Percentiles rank a stretch among this genome's conserved stretches.
Conservation (phyloP, 768 basidiomycete species). For the Fomitopsis pulvina region DNA sequence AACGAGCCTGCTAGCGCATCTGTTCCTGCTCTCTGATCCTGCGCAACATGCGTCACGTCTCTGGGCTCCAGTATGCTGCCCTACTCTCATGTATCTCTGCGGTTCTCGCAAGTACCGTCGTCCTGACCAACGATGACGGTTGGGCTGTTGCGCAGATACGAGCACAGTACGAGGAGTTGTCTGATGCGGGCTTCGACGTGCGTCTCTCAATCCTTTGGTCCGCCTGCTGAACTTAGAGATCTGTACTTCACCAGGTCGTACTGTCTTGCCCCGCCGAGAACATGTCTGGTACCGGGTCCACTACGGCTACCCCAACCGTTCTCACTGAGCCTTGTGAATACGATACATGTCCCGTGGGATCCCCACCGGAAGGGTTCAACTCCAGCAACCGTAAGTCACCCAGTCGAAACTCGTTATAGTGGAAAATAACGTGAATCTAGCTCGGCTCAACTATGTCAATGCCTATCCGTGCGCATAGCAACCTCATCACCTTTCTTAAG, state of each 20-base stretch:
- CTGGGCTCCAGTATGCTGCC: neutral
- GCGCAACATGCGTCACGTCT: neutral
- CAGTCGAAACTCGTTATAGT: neutral
- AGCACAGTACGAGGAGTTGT: constrained; percentile 21
- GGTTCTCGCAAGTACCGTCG: constrained; percentile 10
- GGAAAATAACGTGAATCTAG: constrained; percentile 6
- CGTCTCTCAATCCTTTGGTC: neutral
- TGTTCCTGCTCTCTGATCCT: neutral
- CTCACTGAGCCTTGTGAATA: constrained; percentile 27
- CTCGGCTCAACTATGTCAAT: constrained; percentile 29
- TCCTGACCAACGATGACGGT: constrained; percentile 26
- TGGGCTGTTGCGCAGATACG: constrained; percentile 28
- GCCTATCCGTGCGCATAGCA: constrained; percentile 23
- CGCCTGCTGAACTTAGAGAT: neutral
- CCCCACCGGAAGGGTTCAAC: constrained; percentile 25
- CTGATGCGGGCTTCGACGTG: constrained; percentile 21
- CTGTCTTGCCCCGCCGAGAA: constrained; percentile 27
- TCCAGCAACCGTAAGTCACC: constrained; percentile 4
- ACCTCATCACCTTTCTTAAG: neutral
- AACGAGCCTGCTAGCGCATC: no score
- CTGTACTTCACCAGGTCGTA: constrained; percentile 16
- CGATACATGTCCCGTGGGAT: constrained; percentile 25
- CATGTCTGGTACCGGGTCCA: constrained; percentile 27
- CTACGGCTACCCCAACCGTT: constrained; percentile 17
- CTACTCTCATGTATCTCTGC: neutral